Evolutionary conservation across 441 rosid genomes (phyloP), one percentile per base, ranked within the genome.

Genomic region (Caryocar brasiliense): DNA sequence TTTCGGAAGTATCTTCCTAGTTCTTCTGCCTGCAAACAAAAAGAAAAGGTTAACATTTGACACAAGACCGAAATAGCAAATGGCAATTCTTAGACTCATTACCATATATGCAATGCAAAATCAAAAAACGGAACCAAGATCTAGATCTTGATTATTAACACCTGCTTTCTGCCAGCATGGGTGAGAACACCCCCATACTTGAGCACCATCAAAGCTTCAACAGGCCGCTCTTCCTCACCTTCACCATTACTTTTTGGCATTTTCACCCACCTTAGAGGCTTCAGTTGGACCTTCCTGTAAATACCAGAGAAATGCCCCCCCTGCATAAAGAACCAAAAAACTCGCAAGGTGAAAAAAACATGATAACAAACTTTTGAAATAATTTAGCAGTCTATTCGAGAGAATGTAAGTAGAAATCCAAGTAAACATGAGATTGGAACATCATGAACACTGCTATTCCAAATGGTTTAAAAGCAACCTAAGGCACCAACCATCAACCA

Each of bases 91-190:
- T 54, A 7, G 21, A 22, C 7, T 27, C 35, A 3, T 29, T 9
- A 34, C 20, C 22, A 44, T 12, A 30, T 14, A 37, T 7, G 26
- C 41, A 68, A 32, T 5, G 24, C 22, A 7, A n/a, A 36, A 24
- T 25, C 14, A 25, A 50, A 9, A 3, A 9, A 25, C 19, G 20
- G 11, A 11, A 11, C 8, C 21, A 42, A 42, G 39, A 35, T 17
- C 12, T 21, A 62, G 38, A 58, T 24, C 37, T 13, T 35, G 56
- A 46, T 53, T 43, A 48, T 37, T 38, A 42, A 59, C 44, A 94
- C 99, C 99, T 94, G 99, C 76, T 90, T 94, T 70, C 99, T 79
- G 51, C 99, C 99, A 58, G 99, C 99, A 74, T 94, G 99, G 25
- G 99, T 94, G 43, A 90, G 88, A 67, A 94, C 99, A 54, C 99